Percentiles rank a stretch among this genome's conserved stretches.
These are phyloP conservation scores for Wickerhamiella nectarea DNA, from an alignment of 805 yeast species.

Conservation along the genomic window DNA sequence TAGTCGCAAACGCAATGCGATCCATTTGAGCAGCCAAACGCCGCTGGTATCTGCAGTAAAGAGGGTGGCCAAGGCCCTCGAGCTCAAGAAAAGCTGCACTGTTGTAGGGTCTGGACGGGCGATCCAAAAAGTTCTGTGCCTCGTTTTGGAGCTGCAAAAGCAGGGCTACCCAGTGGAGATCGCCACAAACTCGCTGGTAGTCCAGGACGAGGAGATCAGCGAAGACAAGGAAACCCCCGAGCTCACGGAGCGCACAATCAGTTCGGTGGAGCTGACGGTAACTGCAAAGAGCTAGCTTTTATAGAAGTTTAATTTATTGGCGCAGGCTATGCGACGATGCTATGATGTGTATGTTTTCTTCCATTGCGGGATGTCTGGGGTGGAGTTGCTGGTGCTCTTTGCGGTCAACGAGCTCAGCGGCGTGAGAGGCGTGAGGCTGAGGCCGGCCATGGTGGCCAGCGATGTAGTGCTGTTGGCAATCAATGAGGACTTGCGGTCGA, in stretches of 20 bases:
- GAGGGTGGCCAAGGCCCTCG: slow-evolving; percentile 41
- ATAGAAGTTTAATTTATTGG: too few species aligned
- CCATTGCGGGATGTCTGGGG: slow-evolving; percentile 8
- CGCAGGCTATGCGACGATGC: too few species aligned
- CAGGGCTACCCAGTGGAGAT: slow-evolving; percentile 42
- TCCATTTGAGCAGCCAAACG: slow-evolving; percentile 45
- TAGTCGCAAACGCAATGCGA: slow-evolving; percentile 27
- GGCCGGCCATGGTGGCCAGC: slow-evolving; percentile 7
- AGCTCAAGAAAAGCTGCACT: slow-evolving; percentile 35
- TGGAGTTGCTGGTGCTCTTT: slow-evolving; percentile 2
- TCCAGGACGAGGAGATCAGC: slow-evolving; percentile 50
- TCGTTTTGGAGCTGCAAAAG: slow-evolving; percentile 47
- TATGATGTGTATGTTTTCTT: slow-evolving; percentile 5
- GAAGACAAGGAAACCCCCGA: slow-evolving; percentile 21
- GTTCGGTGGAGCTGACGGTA: slow-evolving; percentile 34
- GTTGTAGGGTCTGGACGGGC: slow-evolving; percentile 70
- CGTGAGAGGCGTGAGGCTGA: neutral
- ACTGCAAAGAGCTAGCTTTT: neutral
- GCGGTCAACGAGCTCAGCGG: slow-evolving; percentile 1
- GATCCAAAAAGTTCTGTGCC: slow-evolving; percentile 44
- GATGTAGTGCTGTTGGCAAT: slow-evolving; percentile 8
- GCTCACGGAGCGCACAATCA: slow-evolving; percentile 28
- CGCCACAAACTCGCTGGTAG: slow-evolving; percentile 49
- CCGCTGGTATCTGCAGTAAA: slow-evolving; percentile 66
- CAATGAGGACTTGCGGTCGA: slow-evolving; percentile 6